phyloP scores from a whole-genome alignment of 163 green algal species.

The Chlamydomonas reinhardtii region DNA sequence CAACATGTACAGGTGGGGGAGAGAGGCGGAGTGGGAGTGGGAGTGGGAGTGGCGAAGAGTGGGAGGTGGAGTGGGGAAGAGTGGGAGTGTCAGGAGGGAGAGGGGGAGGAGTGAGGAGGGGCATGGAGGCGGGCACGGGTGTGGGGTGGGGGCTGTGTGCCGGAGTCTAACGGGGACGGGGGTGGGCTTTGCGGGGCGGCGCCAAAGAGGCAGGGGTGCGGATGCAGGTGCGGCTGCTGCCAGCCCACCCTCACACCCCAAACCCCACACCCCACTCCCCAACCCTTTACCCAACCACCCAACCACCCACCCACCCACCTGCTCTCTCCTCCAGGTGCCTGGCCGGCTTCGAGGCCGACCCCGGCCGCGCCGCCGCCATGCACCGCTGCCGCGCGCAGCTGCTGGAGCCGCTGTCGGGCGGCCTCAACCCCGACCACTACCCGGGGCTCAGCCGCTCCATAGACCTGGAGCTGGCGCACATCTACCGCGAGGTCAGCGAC shows the following conservation, averaged over 20 bases:
- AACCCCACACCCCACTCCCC: too few species aligned
- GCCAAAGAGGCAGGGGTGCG: too few species aligned
- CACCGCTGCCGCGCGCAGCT: conserved; percentile 60
- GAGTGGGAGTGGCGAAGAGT: neutral
- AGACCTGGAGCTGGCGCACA: conserved; percentile 68
- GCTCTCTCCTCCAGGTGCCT: conserved; percentile 51
- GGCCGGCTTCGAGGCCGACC: conserved; percentile 66
- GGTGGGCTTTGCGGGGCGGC: too few species aligned
- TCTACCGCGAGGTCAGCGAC: conserved; percentile 65
- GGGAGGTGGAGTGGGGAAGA: neutral
- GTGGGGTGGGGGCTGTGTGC: neutral
- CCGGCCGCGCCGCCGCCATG: conserved; percentile 59
- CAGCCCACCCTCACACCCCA: too few species aligned
- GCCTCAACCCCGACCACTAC: conserved; percentile 65
- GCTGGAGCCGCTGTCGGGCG: conserved; percentile 63
- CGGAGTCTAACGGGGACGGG: too few species aligned
- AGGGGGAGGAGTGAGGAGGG: neutral
- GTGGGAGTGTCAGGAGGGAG: neutral
- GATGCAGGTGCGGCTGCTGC: too few species aligned
- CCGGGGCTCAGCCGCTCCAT: conserved; percentile 61
- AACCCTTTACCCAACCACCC: too few species aligned
- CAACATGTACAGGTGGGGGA: conserved; percentile 67
- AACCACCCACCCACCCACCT: neutral
- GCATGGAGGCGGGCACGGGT: neutral
- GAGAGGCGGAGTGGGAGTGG: neutral